These are phyloP conservation scores for Erysimum cheiranthoides DNA, from an alignment of 345 rosid species.

Conservation along the genomic window DNA sequence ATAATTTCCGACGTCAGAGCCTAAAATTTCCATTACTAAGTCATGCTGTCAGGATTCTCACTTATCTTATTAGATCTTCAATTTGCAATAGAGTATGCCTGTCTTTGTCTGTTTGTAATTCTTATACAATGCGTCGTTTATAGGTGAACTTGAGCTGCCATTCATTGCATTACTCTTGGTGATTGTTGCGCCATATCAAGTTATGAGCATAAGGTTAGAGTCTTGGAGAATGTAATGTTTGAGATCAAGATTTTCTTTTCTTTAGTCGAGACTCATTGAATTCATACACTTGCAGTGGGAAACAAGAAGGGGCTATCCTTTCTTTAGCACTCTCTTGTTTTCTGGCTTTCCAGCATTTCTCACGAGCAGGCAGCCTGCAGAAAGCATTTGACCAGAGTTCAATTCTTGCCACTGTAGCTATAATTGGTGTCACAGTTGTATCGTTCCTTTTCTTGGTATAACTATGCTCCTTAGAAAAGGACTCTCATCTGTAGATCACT, in stretches of 20 bases:
- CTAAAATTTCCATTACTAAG: not conserved
- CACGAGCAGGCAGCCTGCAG: conserved; percentile 66
- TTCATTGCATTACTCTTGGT: conserved; percentile 71
- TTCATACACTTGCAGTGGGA: conserved; percentile 63
- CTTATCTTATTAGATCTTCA: conserved; percentile 4
- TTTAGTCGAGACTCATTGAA: conserved; percentile 12
- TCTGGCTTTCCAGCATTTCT: conserved; percentile 92
- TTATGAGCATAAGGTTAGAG: conserved; percentile 63
- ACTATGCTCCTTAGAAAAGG: conserved; percentile 19
- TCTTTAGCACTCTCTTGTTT: conserved; percentile 63
- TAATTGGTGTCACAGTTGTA: conserved; percentile 55
- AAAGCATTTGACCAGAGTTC: conserved; percentile 81
- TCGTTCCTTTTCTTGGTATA: conserved; percentile 52
- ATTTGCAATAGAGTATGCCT: not conserved
- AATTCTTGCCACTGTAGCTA: conserved; percentile 75
- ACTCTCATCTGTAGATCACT: conserved; percentile 46
- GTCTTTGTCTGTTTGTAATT: conserved; percentile 5
- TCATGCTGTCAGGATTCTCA: not conserved
- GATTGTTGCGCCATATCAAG: conserved; percentile 76
- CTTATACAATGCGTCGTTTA: conserved; percentile 4
- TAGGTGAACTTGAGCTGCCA: conserved; percentile 95
- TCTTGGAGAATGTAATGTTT: conserved; percentile 27
- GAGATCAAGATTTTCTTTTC: conserved; percentile 10
- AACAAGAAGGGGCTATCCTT: conserved; percentile 69
- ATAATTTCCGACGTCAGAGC: not conserved